These are phyloP conservation scores for Monilinia vaccinii-corymbosi DNA, from an alignment of 2,329 filamentous ascomycete species.

Conservation along the genomic window DNA sequence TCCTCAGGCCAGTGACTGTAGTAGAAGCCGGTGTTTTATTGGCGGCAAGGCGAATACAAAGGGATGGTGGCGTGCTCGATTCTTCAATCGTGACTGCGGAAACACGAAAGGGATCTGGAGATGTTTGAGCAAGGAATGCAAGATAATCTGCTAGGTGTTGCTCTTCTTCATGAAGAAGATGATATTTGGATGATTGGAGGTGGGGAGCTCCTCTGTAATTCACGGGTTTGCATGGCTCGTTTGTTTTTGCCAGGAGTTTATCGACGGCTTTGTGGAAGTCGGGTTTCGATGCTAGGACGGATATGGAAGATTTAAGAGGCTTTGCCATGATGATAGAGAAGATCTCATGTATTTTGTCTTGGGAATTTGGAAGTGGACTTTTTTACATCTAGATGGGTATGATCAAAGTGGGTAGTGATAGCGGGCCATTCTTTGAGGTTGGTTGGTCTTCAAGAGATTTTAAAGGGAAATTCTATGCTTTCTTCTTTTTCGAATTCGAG, in stretches of 20 bases:
- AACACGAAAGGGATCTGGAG: neutral
- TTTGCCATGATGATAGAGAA: too few species aligned
- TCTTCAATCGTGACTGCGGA: neutral
- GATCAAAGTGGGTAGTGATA: too few species aligned
- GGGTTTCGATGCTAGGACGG: neutral
- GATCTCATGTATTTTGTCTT: too few species aligned
- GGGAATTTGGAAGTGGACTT: too few species aligned
- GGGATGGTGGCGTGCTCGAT: neutral
- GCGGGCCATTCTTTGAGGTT: too few species aligned
- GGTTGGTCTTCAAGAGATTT: too few species aligned
- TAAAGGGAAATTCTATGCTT: too few species aligned
- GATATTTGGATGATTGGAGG: neutral
- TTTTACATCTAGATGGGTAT: too few species aligned
- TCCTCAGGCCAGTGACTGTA: neutral
- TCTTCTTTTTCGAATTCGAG: too few species aligned
- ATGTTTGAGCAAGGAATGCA: neutral
- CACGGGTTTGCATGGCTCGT: neutral
- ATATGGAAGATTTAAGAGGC: too few species aligned
- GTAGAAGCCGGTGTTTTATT: neutral
- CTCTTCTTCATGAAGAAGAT: conserved; percentile 14
- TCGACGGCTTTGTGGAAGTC: neutral
- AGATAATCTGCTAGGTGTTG: conserved; percentile 18
- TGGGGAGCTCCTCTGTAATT: neutral
- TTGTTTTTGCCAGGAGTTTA: neutral
- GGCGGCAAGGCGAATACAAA: neutral